phyloP scores from a whole-genome alignment of 2,329 filamentous ascomycete genomes.

The Penicillium sp. region DNA sequence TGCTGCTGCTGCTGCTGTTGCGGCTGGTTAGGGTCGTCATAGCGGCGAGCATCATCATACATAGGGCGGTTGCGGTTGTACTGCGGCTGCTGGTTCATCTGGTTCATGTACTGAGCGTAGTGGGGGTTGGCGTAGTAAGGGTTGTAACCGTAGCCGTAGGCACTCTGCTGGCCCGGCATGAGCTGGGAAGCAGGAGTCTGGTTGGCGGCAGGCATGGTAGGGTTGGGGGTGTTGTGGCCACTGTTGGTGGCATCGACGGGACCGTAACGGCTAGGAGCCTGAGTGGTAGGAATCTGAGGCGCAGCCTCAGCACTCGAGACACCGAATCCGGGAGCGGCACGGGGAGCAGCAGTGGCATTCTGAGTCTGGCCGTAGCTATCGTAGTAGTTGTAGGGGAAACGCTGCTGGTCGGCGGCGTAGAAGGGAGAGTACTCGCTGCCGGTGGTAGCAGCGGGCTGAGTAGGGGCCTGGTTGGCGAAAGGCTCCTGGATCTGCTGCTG shows the following conservation, averaged over 20 bases:
- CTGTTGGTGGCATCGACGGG: constrained; percentile 76
- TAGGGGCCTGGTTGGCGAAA: constrained; percentile 54
- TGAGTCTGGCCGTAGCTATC: constrained; percentile 66
- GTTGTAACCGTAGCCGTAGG: constrained; percentile 61
- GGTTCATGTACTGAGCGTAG: constrained; percentile 62
- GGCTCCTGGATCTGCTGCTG: constrained; percentile 66
- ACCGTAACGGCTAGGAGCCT: constrained; percentile 72
- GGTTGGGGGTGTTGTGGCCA: constrained; percentile 88
- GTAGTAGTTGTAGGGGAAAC: constrained; percentile 76
- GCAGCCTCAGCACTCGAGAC: constrained; percentile 60
- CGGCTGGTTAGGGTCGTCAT: constrained; percentile 42
- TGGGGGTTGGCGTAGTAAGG: constrained; percentile 63
- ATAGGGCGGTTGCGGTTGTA: constrained; percentile 51
- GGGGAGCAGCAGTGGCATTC: constrained; percentile 70
- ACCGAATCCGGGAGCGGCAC: constrained; percentile 75
- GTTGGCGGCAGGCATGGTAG: constrained; percentile 60
- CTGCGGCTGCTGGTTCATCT: constrained; percentile 47
- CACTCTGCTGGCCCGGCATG: constrained; percentile 54
- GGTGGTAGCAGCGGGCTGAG: constrained; percentile 58
- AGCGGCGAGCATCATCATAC: constrained; percentile 51
- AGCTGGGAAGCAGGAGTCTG: constrained; percentile 56
- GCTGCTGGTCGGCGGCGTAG: constrained; percentile 74
- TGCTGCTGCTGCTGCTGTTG: constrained; percentile 12
- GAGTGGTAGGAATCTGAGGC: constrained; percentile 62
- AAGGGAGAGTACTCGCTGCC: constrained; percentile 79